phyloP scores from a whole-genome alignment of 768 basidiomycete species.

The Sistotremastrum niveocremeum region DNA sequence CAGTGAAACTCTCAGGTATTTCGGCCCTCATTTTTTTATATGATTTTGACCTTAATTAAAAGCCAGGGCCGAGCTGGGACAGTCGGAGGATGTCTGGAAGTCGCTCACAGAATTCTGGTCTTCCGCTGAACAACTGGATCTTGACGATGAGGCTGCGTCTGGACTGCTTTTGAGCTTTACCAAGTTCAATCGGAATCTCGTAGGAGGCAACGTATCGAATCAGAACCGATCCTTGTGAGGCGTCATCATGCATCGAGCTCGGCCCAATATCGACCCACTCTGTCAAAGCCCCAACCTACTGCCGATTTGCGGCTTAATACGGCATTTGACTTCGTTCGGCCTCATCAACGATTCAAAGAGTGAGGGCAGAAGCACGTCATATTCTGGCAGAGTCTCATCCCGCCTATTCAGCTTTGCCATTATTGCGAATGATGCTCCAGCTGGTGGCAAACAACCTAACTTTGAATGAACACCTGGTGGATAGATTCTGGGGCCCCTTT shows the following conservation, averaged over 20 bases:
- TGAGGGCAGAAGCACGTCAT: slow-evolving; percentile 18
- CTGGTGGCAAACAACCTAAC: slow-evolving; percentile 78
- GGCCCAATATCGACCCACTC: neutral
- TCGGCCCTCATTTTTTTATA: too few species aligned
- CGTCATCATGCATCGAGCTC: slow-evolving; percentile 1
- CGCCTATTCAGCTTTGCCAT: slow-evolving; percentile 37
- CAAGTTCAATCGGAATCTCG: slow-evolving; percentile 73
- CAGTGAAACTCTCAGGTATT: too few species aligned
- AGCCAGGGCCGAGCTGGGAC: slow-evolving; percentile 22
- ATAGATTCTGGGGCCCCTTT: slow-evolving; percentile 50
- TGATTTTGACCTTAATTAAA: neutral
- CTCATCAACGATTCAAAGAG: slow-evolving; percentile 48
- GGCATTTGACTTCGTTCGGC: slow-evolving; percentile 66
- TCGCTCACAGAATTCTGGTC: too few species aligned
- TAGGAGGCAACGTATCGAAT: slow-evolving; percentile 61
- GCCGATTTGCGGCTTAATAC: slow-evolving; percentile 49
- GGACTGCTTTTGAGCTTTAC: slow-evolving; percentile 29
- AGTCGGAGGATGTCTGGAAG: too few species aligned
- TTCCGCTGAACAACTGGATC: too few species aligned
- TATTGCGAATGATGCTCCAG: slow-evolving; percentile 60
- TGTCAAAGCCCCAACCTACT: slow-evolving; percentile 52
- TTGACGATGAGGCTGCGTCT: slow-evolving; percentile 12
- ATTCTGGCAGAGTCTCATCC: neutral
- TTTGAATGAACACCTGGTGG: slow-evolving; percentile 43
- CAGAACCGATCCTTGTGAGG: slow-evolving; percentile 64